phyloP scores from a whole-genome alignment of 2,329 filamentous ascomycete genomes.

The Nothophaeocryptopus gaeumannii region DNA sequence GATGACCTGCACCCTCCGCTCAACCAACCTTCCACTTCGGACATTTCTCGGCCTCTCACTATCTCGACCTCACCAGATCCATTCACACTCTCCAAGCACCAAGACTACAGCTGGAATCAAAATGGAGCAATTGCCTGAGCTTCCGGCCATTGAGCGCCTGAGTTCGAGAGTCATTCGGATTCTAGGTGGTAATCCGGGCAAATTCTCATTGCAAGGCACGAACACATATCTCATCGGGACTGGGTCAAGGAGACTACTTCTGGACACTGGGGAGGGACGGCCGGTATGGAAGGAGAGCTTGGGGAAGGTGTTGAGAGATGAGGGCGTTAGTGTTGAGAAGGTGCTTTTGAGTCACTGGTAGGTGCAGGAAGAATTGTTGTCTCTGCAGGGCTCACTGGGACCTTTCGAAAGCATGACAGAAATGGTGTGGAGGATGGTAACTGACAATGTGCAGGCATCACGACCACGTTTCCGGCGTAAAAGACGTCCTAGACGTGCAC shows the following conservation, averaged over 20 bases:
- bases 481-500: constrained; percentile 53
- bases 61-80: too few species aligned
- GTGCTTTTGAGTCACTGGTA: constrained; percentile 82
- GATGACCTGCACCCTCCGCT: too few species aligned
- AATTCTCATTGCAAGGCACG: constrained; percentile 73
- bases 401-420: too few species aligned
- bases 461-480: constrained; percentile 78
- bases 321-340: constrained; percentile 65
- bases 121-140: constrained; percentile 49
- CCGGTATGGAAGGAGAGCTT: constrained; percentile 70
- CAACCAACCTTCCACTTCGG: too few species aligned
- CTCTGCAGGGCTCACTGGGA: too few species aligned
- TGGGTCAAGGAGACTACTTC: constrained; percentile 69
- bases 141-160: constrained; percentile 74
- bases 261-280: constrained; percentile 86
- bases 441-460: constrained; percentile 50
- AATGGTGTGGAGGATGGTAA: too few species aligned
- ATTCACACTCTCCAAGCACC: too few species aligned
- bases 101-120: not conserved
- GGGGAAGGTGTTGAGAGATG: constrained; percentile 60
- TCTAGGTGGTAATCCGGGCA: constrained; percentile 85
- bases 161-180: constrained; percentile 78
- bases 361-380: too few species aligned
- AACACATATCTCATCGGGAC: constrained; percentile 92
- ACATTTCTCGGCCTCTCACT: too few species aligned